Evolutionary conservation across 257 asterid genomes (phyloP), one percentile per base, ranked within the genome.

Genomic region (Prunella vulgaris): DNA sequence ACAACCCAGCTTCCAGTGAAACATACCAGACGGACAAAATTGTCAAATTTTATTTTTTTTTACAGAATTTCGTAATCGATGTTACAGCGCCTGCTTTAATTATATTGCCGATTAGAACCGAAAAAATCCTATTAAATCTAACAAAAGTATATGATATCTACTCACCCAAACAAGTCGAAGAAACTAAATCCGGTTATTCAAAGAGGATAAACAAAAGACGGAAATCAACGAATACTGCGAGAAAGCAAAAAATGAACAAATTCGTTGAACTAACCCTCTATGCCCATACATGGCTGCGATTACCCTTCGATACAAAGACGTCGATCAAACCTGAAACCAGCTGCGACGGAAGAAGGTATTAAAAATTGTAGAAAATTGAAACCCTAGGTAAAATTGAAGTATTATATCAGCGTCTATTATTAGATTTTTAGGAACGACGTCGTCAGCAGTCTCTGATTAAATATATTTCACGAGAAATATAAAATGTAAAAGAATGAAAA

Each of bases 211-310:
- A 7, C 3, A 18, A 13, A 12, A 20, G 27, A 44, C 10, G 53
- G 10, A 9, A 48, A 61, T 27, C 33, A 56, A 67, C 15, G 17
- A 7, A 37, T 10, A 44, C 20, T 17, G 4, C 15, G 24, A n/a
- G 57, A 54, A 52, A 52, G 12, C 28, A 37, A 33, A 24, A 38
- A 52, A 71, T n/a, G 48, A 62, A 20, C 3, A 46, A 65, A 63
- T 4, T 60, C 22, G 60, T 74, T 53, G 13, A 63, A 70, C 84
- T 59, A 61, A 83, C 87, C 87, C 85, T 73, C 83, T 79, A 63
- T 80, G 79, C 20, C 85, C 81, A 72, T 77, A 83, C 87, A 83
- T 80, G 72, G 71, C 73, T 44, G 81, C 72, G 15, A 61, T 63
- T 5, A 24, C 63, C 27, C 73, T 28, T 54, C 5, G 60, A 37